Evolutionary conservation across 768 basidiomycete genomes (phyloP).

Genomic region (Tricholoma sp.): DNA sequence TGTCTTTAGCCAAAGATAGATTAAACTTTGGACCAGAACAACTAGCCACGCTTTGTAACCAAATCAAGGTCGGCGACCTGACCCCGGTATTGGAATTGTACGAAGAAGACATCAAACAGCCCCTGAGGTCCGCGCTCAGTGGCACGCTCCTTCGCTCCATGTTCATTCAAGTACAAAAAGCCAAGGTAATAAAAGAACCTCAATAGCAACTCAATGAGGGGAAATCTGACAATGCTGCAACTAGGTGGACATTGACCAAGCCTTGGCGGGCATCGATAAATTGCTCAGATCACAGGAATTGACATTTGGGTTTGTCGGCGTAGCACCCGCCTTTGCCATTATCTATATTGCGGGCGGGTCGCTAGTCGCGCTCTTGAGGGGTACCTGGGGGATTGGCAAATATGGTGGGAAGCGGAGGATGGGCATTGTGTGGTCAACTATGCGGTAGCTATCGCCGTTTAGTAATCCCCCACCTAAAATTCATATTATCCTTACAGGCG

Average conservation of each 20-base stretch:
- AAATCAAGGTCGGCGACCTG: constrained; percentile 76
- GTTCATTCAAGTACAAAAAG: constrained; percentile 93
- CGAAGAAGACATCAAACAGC: constrained; percentile 88
- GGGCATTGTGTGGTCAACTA: constrained; percentile 59
- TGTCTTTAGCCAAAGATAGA: constrained; percentile 79
- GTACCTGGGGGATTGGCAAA: constrained; percentile 41
- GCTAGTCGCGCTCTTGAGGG: constrained; percentile 43
- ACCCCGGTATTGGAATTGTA: constrained; percentile 84
- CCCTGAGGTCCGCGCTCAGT: constrained; percentile 70
- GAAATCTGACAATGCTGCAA: background rate
- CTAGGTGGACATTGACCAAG: constrained; percentile 89
- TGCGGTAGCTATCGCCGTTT: constrained; percentile 44
- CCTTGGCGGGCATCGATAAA: constrained; percentile 87
- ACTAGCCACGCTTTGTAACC: constrained; percentile 56
- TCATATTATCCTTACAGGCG: constrained; percentile 31
- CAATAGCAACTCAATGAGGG: background rate
- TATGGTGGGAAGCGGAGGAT: constrained; percentile 56
- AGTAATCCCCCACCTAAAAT: background rate
- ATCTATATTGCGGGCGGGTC: constrained; percentile 64
- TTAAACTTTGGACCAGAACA: constrained; percentile 59
- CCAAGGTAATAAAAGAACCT: constrained; percentile 53
- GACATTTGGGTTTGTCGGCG: constrained; percentile 95
- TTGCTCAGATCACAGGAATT: constrained; percentile 91
- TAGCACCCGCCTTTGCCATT: constrained; percentile 82
- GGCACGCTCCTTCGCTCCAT: constrained; percentile 81